Percentiles rank a stretch among this genome's conserved stretches.
Evolutionary conservation across 2,329 filamentous ascomycete species (phyloP).

Genomic region (Lomentospora prolificans): DNA sequence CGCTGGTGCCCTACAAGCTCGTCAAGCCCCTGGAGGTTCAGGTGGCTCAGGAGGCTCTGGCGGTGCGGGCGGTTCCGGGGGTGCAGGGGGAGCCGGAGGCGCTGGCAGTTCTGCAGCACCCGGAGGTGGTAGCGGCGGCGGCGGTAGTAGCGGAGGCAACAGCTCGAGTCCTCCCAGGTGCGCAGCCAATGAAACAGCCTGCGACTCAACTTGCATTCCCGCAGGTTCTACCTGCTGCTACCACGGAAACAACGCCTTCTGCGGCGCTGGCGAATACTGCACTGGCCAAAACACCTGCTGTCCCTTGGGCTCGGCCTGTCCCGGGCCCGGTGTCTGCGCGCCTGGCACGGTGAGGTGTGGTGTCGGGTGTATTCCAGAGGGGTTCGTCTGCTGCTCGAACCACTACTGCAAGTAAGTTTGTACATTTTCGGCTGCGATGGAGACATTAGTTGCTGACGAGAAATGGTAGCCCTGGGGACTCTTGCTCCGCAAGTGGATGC

Average conservation of each 20-base stretch:
- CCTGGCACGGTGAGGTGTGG: constrained; percentile 6
- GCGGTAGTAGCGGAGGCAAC: not conserved
- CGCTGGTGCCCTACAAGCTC: not conserved
- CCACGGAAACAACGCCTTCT: constrained; percentile 8
- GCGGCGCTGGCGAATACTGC: constrained; percentile 8
- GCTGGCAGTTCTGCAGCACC: not conserved
- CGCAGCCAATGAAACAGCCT: not conserved
- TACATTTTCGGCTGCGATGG: too few relatives aligned
- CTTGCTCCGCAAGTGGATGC: constrained; percentile 1
- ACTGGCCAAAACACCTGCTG: constrained; percentile 8
- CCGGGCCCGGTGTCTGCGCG: constrained; percentile 4
- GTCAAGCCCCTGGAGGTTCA: not conserved
- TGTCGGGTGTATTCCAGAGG: constrained; percentile 6
- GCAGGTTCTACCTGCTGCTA: constrained; percentile 7
- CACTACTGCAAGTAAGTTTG: constrained; percentile 9
- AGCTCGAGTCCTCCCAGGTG: not conserved
- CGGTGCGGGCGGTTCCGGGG: constrained; percentile 19
- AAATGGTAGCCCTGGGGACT: not conserved
- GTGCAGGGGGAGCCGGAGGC: not conserved
- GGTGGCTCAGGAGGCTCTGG: constrained; percentile 10
- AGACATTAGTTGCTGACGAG: too few relatives aligned
- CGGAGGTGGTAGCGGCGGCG: not conserved
- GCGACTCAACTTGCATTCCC: constrained; percentile 5
- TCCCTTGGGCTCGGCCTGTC: constrained; percentile 4
- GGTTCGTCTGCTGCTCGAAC: constrained; percentile 8